A percentile compares a stretch with the other conserved stretches of the same genome.
phyloP scores from a whole-genome alignment of 495 filamentous ascomycete genomes.

The Trichoderma virens region DNA sequence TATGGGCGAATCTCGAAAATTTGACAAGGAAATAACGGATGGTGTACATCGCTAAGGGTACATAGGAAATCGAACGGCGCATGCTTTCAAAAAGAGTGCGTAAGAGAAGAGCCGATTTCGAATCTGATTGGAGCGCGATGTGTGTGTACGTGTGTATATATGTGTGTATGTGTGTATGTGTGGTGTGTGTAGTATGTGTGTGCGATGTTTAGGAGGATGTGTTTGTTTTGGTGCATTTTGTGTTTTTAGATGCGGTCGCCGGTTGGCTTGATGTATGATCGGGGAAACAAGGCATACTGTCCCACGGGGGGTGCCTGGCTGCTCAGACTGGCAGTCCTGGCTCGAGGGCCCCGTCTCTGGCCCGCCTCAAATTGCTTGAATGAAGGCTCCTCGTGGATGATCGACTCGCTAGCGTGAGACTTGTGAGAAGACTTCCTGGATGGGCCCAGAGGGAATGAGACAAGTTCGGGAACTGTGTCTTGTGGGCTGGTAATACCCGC shows the following conservation, averaged over 20 bases:
- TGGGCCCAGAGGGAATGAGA: background rate
- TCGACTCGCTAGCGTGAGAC: slow-evolving; percentile 15
- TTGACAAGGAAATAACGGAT: background rate
- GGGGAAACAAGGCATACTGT: slow-evolving; percentile 34
- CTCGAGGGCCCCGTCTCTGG: slow-evolving; percentile 20
- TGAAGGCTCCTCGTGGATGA: slow-evolving; percentile 17
- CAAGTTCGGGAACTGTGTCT: slow-evolving; percentile 6
- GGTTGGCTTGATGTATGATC: slow-evolving; percentile 1
- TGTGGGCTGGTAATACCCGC: background rate
- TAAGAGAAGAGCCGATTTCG: background rate
- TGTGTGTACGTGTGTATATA: background rate
- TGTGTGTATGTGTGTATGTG: background rate
- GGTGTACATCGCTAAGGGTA: background rate
- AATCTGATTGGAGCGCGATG: background rate
- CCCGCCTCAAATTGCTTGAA: slow-evolving; percentile 16
- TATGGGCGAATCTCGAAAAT: background rate
- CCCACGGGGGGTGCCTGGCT: slow-evolving; percentile 28
- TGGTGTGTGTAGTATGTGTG: too few relatives aligned
- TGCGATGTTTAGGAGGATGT: background rate
- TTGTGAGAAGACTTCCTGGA: background rate
- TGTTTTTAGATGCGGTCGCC: slow-evolving; percentile 10
- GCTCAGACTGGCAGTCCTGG: slow-evolving; percentile 30
- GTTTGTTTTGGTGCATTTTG: background rate
- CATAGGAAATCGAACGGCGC: slow-evolving; percentile 4
- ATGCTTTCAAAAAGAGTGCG: background rate